Evolutionary conservation across 805 yeast genomes (phyloP).

Genomic region (Pichia deserticola): DNA sequence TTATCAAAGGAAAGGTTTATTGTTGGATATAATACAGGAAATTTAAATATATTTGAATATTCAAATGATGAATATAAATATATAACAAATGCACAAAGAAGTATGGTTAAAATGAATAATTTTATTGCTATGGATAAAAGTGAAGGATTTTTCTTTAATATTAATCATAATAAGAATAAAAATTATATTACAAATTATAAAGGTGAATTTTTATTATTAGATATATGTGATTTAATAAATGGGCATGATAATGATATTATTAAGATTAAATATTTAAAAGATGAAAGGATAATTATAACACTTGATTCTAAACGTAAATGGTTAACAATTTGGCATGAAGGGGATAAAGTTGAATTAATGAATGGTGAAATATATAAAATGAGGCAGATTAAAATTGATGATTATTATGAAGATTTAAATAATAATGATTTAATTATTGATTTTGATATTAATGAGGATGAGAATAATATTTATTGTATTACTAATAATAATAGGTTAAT

Average conservation of each 20-base stretch:
- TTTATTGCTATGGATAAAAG: slow-evolving; percentile 35
- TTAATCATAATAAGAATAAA: slow-evolving; percentile 12
- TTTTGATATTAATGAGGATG: slow-evolving; percentile 32
- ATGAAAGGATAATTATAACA: slow-evolving; percentile 49
- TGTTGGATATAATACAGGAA: slow-evolving; percentile 51
- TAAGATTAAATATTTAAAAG: slow-evolving; percentile 37
- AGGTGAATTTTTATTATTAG: slow-evolving; percentile 47
- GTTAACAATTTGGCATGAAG: slow-evolving; percentile 56
- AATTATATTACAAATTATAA: slow-evolving; percentile 41
- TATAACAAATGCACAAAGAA: slow-evolving; percentile 38
- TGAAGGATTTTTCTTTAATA: background rate
- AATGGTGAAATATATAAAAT: slow-evolving; percentile 23
- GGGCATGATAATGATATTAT: slow-evolving; percentile 45
- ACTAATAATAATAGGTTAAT: slow-evolving; percentile 50
- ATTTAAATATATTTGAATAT: slow-evolving; percentile 37
- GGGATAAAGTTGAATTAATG: slow-evolving; percentile 16
- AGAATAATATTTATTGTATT: slow-evolving; percentile 28
- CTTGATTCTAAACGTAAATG: slow-evolving; percentile 48
- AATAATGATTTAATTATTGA: slow-evolving; percentile 10
- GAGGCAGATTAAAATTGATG: slow-evolving; percentile 37
- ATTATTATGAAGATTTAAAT: background rate
- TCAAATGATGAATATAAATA: slow-evolving; percentile 9
- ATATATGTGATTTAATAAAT: slow-evolving; percentile 43
- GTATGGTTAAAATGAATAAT: slow-evolving; percentile 5
- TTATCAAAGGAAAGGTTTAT: slow-evolving; percentile 35